These are phyloP conservation scores for Metarhizium robertsii DNA, from an alignment of 2,329 filamentous ascomycete species.

Conservation along the genomic window DNA sequence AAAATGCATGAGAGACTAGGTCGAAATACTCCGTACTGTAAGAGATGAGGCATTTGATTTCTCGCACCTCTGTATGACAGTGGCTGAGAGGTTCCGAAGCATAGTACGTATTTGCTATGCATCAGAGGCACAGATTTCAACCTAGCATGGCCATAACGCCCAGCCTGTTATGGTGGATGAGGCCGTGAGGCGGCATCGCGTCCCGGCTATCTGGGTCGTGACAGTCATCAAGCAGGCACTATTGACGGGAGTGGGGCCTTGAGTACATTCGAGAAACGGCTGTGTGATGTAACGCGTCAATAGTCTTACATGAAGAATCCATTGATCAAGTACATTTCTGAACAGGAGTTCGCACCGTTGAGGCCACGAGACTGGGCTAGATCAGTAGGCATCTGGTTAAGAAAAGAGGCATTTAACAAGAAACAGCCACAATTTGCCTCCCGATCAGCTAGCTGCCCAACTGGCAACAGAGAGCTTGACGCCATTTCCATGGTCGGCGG, in stretches of 20 bases:
- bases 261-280: background rate
- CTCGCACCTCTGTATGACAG: no score
- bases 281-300: background rate
- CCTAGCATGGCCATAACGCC: background rate
- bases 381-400: background rate
- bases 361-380: background rate
- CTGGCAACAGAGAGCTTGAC: background rate
- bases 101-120: no score
- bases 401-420: background rate
- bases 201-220: background rate
- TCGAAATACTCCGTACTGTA: background rate
- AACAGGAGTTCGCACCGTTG: background rate
- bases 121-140: no score
- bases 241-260: background rate
- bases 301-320: no score
- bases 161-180: background rate
- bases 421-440: background rate
- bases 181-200: background rate
- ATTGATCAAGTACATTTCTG: no score
- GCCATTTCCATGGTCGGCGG: background rate
- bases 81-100: no score
- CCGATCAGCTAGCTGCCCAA: background rate
- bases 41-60: background rate
- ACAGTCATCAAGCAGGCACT: background rate
- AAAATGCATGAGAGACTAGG: no score